These are phyloP conservation scores for Jacaranda mimosifolia DNA, from an alignment of 257 asterid species.

Conservation along the genomic window DNA sequence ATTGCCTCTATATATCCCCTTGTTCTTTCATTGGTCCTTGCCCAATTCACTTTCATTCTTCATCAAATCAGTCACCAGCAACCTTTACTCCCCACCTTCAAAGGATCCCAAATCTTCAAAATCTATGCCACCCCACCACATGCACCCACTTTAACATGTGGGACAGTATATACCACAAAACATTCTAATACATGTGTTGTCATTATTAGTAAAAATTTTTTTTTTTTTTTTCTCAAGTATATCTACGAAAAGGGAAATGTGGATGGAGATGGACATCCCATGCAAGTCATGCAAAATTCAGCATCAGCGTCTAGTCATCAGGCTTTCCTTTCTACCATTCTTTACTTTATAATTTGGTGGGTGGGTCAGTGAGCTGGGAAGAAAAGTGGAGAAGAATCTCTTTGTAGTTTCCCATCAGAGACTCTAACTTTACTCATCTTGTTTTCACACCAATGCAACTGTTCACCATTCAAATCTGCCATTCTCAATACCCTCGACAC, in stretches of 20 bases:
- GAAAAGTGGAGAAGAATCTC: constrained; percentile 93
- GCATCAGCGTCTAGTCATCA: constrained; percentile 42
- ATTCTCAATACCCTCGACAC: constrained; percentile 87
- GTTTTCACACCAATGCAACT: constrained; percentile 88
- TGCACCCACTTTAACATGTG: constrained; percentile 35
- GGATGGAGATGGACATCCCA: constrained; percentile 17
- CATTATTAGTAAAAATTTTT: not conserved
- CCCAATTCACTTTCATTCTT: constrained; percentile 31
- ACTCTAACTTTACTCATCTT: constrained; percentile 89
- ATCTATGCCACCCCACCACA: constrained; percentile 44
- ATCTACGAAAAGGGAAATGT: constrained; percentile 12
- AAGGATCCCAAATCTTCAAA: constrained; percentile 39
- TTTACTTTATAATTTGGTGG: not conserved
- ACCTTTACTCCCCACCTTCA: constrained; percentile 30
- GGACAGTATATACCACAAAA: not conserved
- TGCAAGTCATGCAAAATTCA: constrained; percentile 19
- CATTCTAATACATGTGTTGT: constrained; percentile 8
- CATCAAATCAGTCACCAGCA: constrained; percentile 26
- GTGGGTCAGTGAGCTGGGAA: constrained; percentile 74
- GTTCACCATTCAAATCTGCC: constrained; percentile 75
- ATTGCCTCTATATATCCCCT: constrained; percentile 38
- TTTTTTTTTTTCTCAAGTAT: not conserved
- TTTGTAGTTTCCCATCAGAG: constrained; percentile 73
- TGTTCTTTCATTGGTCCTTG: constrained; percentile 44
- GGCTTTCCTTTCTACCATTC: not conserved